phyloP scores from a whole-genome alignment of 2,329 filamentous ascomycete genomes.

The Exophiala xenobiotica region DNA sequence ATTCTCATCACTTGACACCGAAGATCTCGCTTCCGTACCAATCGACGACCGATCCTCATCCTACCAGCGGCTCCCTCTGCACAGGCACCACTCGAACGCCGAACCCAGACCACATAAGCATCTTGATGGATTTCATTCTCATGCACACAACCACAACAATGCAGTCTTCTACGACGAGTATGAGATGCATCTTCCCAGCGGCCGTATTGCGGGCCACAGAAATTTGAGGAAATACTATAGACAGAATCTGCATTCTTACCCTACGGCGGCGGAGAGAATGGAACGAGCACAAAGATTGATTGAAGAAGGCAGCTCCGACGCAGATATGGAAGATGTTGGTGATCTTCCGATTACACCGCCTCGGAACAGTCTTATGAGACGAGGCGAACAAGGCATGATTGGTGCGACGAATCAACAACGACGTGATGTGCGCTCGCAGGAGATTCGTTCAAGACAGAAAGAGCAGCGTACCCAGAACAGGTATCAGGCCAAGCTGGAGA shows the following conservation, averaged over 20 bases:
- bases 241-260: constrained; percentile 86
- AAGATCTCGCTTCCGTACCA: constrained; percentile 76
- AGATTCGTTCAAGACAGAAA: constrained; percentile 67
- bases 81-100: constrained; percentile 71
- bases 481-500: constrained; percentile 70
- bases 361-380: constrained; percentile 52
- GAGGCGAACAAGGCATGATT: constrained; percentile 76
- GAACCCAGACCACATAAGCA: constrained; percentile 72
- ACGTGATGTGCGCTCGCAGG: constrained; percentile 62
- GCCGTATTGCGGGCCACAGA: constrained; percentile 84
- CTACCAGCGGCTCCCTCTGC: constrained; percentile 69
- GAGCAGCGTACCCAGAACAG: constrained; percentile 62
- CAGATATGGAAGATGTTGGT: constrained; percentile 44
- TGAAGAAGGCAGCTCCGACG: constrained; percentile 51
- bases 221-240: constrained; percentile 84
- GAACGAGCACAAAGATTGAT: constrained; percentile 44
- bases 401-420: constrained; percentile 76
- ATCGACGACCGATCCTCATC: constrained; percentile 70
- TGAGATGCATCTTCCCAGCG: constrained; percentile 88
- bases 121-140: constrained; percentile 76
- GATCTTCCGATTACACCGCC: constrained; percentile 24
- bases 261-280: constrained; percentile 72
- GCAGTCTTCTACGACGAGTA: constrained; percentile 89
- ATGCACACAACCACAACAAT: constrained; percentile 71
- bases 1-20: constrained; percentile 79